phyloP scores from a whole-genome alignment of 1,284 basidiomycete genomes.

The Grifola frondosa region DNA sequence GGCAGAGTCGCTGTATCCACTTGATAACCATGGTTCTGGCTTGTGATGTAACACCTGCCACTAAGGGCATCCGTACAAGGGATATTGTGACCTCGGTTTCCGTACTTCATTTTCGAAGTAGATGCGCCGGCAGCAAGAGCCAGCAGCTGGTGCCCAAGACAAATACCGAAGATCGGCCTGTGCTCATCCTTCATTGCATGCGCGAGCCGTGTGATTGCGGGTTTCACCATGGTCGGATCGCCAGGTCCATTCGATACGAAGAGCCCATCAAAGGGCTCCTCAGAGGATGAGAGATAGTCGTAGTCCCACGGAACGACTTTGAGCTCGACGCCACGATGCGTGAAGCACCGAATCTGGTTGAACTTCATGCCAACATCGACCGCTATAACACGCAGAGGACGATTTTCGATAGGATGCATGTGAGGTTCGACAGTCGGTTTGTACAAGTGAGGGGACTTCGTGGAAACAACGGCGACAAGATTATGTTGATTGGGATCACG shows the following conservation, averaged over 20 bases:
- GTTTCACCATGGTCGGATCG: constrained; percentile 85
- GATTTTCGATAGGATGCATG: constrained; percentile 75
- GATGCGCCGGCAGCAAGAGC: constrained; percentile 92
- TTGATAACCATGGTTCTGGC: constrained; percentile 98
- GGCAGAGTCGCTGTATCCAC: constrained; percentile 85
- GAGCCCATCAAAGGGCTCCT: constrained; percentile 89
- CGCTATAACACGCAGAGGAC: constrained; percentile 83
- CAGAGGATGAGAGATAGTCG: constrained; percentile 76
- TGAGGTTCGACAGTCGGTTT: constrained; percentile 56
- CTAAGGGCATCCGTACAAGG: constrained; percentile 94
- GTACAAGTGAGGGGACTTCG: constrained; percentile 69
- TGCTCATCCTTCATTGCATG: constrained; percentile 73
- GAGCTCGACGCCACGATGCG: constrained; percentile 89
- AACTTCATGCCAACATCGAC: constrained; percentile 99
- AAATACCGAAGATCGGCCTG: constrained; percentile 97
- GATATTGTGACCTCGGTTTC: constrained; percentile 98
- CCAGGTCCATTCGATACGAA: constrained; percentile 99
- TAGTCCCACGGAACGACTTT: constrained; percentile 99
- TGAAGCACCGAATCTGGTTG: constrained; percentile 99
- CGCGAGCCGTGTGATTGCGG: constrained; percentile 74
- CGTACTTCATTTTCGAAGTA: constrained; percentile 99
- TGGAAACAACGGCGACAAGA: constrained; percentile 90
- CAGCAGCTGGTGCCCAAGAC: constrained; percentile 96
- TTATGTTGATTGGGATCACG: constrained; percentile 89
- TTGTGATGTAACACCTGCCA: constrained; percentile 98